Evolutionary conservation across 1,284 basidiomycete species (phyloP).

Genomic region (Ustilago nuda): DNA sequence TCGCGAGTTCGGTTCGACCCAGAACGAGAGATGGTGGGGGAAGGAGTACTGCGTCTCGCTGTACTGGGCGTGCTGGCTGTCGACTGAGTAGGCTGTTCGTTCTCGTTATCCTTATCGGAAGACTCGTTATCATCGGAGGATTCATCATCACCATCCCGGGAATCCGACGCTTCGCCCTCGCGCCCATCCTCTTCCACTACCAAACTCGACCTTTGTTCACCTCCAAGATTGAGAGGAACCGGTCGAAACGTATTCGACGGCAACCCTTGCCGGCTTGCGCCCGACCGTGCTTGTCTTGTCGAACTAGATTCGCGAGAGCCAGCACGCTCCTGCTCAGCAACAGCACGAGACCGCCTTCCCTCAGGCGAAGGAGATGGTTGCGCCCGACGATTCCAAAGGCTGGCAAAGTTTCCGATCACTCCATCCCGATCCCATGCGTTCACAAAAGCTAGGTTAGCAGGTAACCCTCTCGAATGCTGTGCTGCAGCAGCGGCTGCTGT

Average conservation of each 20-base stretch:
- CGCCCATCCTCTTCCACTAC: conserved; percentile 11
- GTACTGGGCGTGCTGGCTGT: neutral
- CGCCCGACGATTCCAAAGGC: conserved; percentile 22
- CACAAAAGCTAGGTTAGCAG: conserved; percentile 45
- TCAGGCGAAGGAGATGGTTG: conserved; percentile 25
- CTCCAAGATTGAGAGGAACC: neutral
- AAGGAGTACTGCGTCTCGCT: conserved; percentile 11
- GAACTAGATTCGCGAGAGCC: conserved; percentile 6
- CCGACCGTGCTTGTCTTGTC: neutral
- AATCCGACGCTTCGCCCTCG: conserved; percentile 48
- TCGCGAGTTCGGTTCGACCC: conserved; percentile 23
- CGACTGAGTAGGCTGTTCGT: conserved; percentile 20
- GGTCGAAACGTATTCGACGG: conserved; percentile 10
- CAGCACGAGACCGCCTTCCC: conserved; percentile 10
- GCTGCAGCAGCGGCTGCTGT: conserved; percentile 3
- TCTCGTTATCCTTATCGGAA: conserved; percentile 30
- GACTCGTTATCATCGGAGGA: conserved; percentile 47
- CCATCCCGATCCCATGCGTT: conserved; percentile 60
- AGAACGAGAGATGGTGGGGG: conserved; percentile 20
- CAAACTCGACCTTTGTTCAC: conserved; percentile 18
- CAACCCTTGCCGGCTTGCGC: neutral
- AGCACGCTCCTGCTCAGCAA: neutral
- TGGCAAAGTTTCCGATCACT: conserved; percentile 49
- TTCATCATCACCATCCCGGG: conserved; percentile 61
- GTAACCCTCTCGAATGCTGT: conserved; percentile 36